phyloP scores from a whole-genome alignment of 208 protist species.

The Sergeia podlipaevii region DNA sequence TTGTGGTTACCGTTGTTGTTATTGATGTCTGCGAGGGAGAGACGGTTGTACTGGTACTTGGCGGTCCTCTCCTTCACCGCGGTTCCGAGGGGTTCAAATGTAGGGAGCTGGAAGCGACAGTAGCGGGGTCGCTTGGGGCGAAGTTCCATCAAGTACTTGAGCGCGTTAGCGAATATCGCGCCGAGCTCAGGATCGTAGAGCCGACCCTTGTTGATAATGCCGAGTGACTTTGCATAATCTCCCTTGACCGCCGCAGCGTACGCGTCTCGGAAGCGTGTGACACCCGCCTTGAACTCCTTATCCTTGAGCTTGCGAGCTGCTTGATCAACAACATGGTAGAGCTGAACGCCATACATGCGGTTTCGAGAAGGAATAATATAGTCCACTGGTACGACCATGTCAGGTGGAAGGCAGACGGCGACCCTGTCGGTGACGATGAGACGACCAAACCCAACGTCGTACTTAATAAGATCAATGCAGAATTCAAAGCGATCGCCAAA shows the following conservation, averaged over 20 bases:
- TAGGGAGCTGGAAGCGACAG: constrained; percentile 45
- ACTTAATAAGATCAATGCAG: constrained; percentile 13
- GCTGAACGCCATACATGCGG: constrained; percentile 16
- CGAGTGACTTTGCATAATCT: constrained; percentile 8
- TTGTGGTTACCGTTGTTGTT: background rate
- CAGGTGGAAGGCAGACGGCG: constrained; percentile 17
- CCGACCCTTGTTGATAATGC: constrained; percentile 5
- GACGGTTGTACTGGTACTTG: constrained; percentile 16
- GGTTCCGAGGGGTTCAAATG: constrained; percentile 30
- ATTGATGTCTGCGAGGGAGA: constrained; percentile 13
- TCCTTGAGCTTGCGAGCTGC: constrained; percentile 1
- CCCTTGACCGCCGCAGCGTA: constrained; percentile 16
- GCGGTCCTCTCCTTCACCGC: background rate
- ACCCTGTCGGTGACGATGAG: constrained; percentile 22
- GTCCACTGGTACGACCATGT: constrained; percentile 24
- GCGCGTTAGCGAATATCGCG: background rate
- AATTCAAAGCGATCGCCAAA: constrained; percentile 39
- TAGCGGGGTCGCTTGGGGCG: constrained; percentile 29
- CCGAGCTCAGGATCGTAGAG: constrained; percentile 19
- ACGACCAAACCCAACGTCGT: constrained; percentile 19
- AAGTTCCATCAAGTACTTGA: constrained; percentile 8
- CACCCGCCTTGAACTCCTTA: background rate
- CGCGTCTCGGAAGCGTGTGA: constrained; percentile 11
- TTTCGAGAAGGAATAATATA: constrained; percentile 20
- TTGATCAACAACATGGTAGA: constrained; percentile 28